A percentile compares a stretch with the other conserved stretches of the same genome.
These are phyloP conservation scores for Globisporangium alternatum DNA, from an alignment of 352 stramenopile species.

Conservation along the genomic window DNA sequence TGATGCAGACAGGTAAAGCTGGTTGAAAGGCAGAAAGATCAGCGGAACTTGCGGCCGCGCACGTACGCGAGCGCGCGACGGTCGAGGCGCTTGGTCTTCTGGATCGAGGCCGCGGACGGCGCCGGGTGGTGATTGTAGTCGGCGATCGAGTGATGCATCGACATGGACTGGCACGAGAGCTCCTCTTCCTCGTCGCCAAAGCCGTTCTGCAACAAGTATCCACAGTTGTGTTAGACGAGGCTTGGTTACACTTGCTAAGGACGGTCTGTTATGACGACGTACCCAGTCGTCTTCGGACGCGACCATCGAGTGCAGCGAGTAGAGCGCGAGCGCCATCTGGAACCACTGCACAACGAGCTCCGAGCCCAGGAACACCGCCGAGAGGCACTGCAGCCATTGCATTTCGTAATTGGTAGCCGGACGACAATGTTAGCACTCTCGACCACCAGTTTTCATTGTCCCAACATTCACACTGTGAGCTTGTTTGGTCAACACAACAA, in stretches of 20 bases:
- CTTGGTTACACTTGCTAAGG: no score
- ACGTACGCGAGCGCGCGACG: slow-evolving; percentile 73
- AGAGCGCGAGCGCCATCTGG: slow-evolving; percentile 77
- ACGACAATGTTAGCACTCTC: neutral
- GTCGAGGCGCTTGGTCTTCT: slow-evolving; percentile 79
- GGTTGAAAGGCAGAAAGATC: slow-evolving; percentile 5
- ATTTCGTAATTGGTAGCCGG: neutral
- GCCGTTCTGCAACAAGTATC: slow-evolving; percentile 30
- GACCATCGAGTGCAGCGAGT: slow-evolving; percentile 79
- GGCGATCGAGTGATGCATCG: slow-evolving; percentile 69
- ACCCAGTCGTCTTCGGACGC: slow-evolving; percentile 78
- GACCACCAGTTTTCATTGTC: neutral
- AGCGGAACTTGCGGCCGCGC: slow-evolving; percentile 69
- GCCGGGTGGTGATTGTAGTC: slow-evolving; percentile 71
- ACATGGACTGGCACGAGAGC: slow-evolving; percentile 44
- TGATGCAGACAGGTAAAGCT: neutral
- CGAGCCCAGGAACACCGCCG: slow-evolving; percentile 78
- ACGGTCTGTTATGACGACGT: slow-evolving; percentile 5
- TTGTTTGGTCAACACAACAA: neutral
- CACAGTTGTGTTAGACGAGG: neutral
- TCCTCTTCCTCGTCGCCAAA: slow-evolving; percentile 66
- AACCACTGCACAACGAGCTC: slow-evolving; percentile 85
- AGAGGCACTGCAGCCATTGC: slow-evolving; percentile 44
- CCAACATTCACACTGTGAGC: neutral
- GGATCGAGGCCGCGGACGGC: slow-evolving; percentile 61